Evolutionary conservation across 108 stramenopile species (phyloP).

Genomic region (Pelagomonas calceolata): DNA sequence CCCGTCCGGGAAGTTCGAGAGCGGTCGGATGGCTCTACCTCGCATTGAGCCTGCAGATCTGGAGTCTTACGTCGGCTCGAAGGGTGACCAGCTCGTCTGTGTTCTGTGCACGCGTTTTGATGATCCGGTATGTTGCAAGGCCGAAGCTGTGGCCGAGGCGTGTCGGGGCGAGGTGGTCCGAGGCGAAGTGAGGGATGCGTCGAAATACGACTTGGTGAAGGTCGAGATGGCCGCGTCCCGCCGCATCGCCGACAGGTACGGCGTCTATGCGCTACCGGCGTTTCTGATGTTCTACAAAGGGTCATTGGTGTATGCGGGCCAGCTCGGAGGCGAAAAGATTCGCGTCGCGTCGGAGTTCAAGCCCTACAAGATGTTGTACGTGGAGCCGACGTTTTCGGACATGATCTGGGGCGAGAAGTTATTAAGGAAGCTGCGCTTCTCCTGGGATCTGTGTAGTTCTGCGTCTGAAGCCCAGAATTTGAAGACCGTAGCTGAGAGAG

Average conservation of each 20-base stretch:
- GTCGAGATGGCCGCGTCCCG: slow-evolving; percentile 4
- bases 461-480: not conserved
- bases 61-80: not conserved
- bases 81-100: not conserved
- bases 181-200: not conserved
- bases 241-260: not conserved
- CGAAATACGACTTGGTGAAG: not conserved
- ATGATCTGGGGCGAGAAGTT: slow-evolving; percentile 9
- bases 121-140: slow-evolving; percentile 1
- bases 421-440: slow-evolving; percentile 3
- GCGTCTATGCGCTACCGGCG: slow-evolving; percentile 8
- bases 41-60: not conserved
- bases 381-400: slow-evolving; percentile 5
- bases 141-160: slow-evolving; percentile 3
- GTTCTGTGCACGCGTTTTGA: not conserved
- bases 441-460: not conserved
- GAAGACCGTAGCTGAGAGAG: not conserved
- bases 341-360: slow-evolving; percentile 1
- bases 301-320: not conserved
- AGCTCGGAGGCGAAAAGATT: slow-evolving; percentile 1
- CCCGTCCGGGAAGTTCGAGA: not conserved
- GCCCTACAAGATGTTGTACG: not conserved
- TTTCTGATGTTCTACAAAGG: slow-evolving; percentile 6
- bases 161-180: not conserved
- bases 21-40: not conserved